phyloP scores from a whole-genome alignment of 805 yeast species.

The Priceomyces medius region DNA sequence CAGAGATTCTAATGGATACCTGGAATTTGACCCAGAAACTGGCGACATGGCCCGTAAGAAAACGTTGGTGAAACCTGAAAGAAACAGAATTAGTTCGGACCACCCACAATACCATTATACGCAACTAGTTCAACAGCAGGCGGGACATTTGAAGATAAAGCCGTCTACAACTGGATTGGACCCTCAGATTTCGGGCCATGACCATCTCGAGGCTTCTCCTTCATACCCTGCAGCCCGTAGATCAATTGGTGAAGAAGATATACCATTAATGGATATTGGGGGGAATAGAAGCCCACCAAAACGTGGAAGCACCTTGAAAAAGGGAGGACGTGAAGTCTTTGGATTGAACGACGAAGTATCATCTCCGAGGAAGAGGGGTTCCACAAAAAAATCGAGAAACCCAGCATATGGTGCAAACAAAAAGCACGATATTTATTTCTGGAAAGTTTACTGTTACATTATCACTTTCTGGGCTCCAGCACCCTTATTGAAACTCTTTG shows the following conservation, averaged over 20 bases:
- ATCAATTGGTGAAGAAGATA: conserved; percentile 33
- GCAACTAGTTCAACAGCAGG: conserved; percentile 66
- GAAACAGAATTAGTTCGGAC: conserved; percentile 61
- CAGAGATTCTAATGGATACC: conserved; percentile 27
- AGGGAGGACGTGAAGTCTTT: conserved; percentile 49
- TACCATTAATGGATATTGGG: conserved; percentile 43
- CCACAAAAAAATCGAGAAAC: conserved; percentile 17
- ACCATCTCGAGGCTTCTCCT: conserved; percentile 1
- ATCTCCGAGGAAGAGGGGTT: conserved; percentile 26
- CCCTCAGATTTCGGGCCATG: conserved; percentile 32
- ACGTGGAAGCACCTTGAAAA: conserved; percentile 6
- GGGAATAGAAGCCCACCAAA: conserved; percentile 9
- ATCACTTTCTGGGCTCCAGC: conserved; percentile 94
- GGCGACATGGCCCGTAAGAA: conserved; percentile 51
- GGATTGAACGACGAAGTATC: conserved; percentile 61
- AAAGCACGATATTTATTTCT: conserved; percentile 44
- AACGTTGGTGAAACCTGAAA: conserved; percentile 82
- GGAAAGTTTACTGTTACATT: conserved; percentile 78
- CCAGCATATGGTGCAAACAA: conserved; percentile 9
- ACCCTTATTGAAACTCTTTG: conserved; percentile 65
- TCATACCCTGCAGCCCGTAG: conserved; percentile 1
- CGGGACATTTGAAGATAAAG: conserved; percentile 58
- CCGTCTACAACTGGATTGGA: conserved; percentile 76
- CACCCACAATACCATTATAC: conserved; percentile 80
- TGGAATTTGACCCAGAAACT: conserved; percentile 43